phyloP scores from a whole-genome alignment of 441 rosid genomes.

The Gossypium lobatum region DNA sequence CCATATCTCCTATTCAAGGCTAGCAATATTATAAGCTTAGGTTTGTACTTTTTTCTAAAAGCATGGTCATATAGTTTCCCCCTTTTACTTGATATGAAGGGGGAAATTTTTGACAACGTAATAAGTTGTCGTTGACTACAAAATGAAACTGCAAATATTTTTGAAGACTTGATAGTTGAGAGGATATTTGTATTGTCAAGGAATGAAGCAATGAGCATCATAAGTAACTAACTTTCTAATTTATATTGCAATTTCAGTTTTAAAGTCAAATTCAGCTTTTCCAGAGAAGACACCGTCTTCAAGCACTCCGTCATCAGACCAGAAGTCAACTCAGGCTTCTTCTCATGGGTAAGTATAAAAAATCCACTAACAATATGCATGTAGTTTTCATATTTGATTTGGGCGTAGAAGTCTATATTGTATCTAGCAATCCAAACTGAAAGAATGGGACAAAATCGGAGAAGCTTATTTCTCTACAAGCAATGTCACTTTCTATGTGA shows the following conservation, averaged over 20 bases:
- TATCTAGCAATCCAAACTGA: background rate
- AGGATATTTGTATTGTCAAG: too few relatives aligned
- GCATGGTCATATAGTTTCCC: background rate
- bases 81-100: background rate
- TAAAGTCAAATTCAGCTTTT: constrained; percentile 67
- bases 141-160: background rate
- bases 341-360: constrained; percentile 41
- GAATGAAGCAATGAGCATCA: background rate
- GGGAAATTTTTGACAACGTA: background rate
- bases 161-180: too few relatives aligned
- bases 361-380: constrained; percentile 5
- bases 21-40: background rate
- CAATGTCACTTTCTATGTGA: background rate
- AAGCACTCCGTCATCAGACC: constrained; percentile 57
- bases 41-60: background rate
- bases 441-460: background rate
- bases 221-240: background rate
- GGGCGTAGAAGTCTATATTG: background rate
- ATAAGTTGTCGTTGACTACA: background rate
- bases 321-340: constrained; percentile 59
- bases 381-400: background rate
- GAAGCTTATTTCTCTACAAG: background rate
- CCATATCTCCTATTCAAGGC: background rate
- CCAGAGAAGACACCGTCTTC: constrained; percentile 63
- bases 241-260: constrained; percentile 44